Evolutionary conservation across 352 stramenopile species (phyloP).

Genomic region (Phytophthora citrophthora): DNA sequence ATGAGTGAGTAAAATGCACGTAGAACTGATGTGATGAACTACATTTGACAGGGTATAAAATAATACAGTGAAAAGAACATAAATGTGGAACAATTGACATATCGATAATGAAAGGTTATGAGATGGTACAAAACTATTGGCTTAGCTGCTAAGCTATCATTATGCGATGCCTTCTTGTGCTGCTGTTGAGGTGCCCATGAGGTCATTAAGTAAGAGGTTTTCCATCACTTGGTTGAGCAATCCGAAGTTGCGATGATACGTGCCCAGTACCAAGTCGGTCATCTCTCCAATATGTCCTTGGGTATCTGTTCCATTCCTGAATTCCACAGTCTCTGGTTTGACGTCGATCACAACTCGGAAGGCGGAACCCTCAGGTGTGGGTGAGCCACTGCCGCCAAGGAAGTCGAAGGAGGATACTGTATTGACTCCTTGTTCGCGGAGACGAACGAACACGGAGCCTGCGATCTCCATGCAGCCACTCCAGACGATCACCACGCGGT

Average conservation of each 20-base stretch:
- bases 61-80: too few species aligned
- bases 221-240: conserved; percentile 52
- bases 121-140: too few species aligned
- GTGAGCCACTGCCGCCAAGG: neutral
- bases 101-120: neutral
- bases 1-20: too few species aligned
- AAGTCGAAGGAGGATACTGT: conserved; percentile 27
- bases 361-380: conserved; percentile 16
- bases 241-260: conserved; percentile 53
- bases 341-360: conserved; percentile 22
- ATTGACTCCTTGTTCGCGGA: conserved; percentile 40
- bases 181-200: conserved; percentile 11
- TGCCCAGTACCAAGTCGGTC: conserved; percentile 52
- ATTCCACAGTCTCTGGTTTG: conserved; percentile 33
- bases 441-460: conserved; percentile 43
- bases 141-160: neutral
- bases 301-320: conserved; percentile 7
- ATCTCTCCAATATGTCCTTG: conserved; percentile 42
- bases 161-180: neutral
- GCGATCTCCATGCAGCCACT: conserved; percentile 41
- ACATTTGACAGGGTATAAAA: too few species aligned
- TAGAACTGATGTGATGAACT: too few species aligned
- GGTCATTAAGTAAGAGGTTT: conserved; percentile 40
- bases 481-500: conserved; percentile 40
- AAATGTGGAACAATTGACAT: neutral